Base-by-base conservation (phyloP, 805 yeast species). In the Candida jianshihensis region DNA sequence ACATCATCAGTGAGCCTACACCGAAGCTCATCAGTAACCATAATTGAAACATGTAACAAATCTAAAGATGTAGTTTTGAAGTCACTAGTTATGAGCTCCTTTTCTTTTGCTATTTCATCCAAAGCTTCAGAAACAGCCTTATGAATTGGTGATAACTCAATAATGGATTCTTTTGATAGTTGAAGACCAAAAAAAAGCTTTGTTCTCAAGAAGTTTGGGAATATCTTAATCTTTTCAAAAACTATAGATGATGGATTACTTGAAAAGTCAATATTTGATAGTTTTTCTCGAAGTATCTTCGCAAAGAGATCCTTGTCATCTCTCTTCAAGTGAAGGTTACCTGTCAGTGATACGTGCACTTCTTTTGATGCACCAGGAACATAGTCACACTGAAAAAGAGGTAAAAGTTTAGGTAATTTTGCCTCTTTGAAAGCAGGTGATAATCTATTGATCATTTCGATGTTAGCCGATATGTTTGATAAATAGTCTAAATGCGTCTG, bases 291-390 rank as follows among this genome's bases (percentile, higher is more conserved):
- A 12, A 37, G 14, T 10, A 18, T 18, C 2, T 5, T 6, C 10
- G 33, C 20, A 9, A 40, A 34, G 2, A 6, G 2, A 5, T 18
- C 13, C 10, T 35, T 37, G 4, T 19, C n/a, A 5, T 26, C 25
- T 22, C 27, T 38, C 4, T 31, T 31, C 5, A 37, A 19, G 4
- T 18, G 29, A 1, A 36, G 17, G 19, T 33, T 40, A 3, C 24
- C 36, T 3, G 36, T 35, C 10, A 47, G 21, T 11, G 51, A 47
- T 5, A 44, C 26, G 16, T 47, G 51, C 18, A 47, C 19, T 5
- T 44, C 45, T 9, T 16, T n/a, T 3, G 33, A 17, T 2, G 38
- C 18, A 3, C 39, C 39, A 18, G 39, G 13, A 2, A 19, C 29
- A n/a, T 15, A 26, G 3, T 33, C 28, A 4, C 34, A 36, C 9